A percentile compares a stretch with the other conserved stretches of the same genome.
Conservation (phyloP, 202 grass and related monocot species). For the Zizania palustris region DNA sequence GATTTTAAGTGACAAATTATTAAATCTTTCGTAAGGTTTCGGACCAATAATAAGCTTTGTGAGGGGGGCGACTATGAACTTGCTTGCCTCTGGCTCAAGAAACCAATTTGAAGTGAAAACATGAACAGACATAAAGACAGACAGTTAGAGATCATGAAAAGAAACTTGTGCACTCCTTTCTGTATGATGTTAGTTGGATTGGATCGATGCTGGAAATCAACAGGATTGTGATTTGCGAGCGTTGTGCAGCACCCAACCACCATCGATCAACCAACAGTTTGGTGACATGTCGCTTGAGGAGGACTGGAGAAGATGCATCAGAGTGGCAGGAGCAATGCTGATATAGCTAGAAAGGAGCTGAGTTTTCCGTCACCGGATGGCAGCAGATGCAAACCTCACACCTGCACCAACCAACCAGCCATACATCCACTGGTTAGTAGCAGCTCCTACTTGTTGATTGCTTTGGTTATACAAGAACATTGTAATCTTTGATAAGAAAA, state of each 20-base stretch:
- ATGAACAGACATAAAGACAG: slow-evolving; percentile 5
- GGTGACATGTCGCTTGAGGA: slow-evolving; percentile 42
- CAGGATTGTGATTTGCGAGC: not conserved
- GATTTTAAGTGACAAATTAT: too few relatives aligned
- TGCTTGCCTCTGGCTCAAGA: slow-evolving; percentile 29
- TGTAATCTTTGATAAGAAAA: too few relatives aligned
- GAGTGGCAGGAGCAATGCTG: slow-evolving; percentile 14
- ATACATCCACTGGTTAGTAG: too few relatives aligned
- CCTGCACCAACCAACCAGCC: not conserved
- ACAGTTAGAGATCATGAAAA: not conserved
- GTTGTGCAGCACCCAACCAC: slow-evolving; percentile 27
- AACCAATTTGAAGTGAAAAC: slow-evolving; percentile 15
- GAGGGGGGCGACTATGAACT: not conserved
- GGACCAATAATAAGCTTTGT: too few relatives aligned
- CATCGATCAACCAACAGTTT: slow-evolving; percentile 32
- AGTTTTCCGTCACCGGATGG: slow-evolving; percentile 14
- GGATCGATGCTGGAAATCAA: too few relatives aligned
- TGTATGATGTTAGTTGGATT: too few relatives aligned
- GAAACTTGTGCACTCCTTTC: too few relatives aligned
- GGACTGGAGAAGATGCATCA: slow-evolving; percentile 9
- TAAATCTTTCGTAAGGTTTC: too few relatives aligned
- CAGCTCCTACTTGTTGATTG: too few relatives aligned
- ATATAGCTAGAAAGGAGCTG: not conserved
- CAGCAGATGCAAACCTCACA: slow-evolving; percentile 3
- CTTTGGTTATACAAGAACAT: too few relatives aligned